Evolutionary conservation across 768 basidiomycete genomes (phyloP), one percentile per base, ranked within the genome.

Genomic region (Podaxis mareebaensis): DNA sequence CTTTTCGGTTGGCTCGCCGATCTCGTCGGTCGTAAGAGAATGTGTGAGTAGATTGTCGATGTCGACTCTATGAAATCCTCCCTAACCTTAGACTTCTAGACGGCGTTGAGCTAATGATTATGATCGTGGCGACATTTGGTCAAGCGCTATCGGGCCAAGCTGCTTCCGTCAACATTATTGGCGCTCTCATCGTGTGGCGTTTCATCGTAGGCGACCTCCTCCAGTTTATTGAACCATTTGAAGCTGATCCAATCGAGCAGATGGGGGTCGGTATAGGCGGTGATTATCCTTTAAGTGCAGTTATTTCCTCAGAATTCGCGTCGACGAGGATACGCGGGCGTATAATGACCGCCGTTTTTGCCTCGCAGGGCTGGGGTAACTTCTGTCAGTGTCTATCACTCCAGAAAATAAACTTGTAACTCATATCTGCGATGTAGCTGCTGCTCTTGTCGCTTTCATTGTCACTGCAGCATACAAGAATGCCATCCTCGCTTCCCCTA

Each of bases 281-380:
- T 17, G 94, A 96, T 68, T 95, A 96, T 71, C 94, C 94, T 5
- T 73, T 95, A 0, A 86, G 84, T 57, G 90, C 94, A 17, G 89
- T 93, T 69, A 95, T 96, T 69, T 88, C 93, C 3, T 93, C 91
- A 36, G 94, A 96, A 71, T 96, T 95, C 67, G 89, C 94, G 1
- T 81, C 91, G 0, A 90, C 88, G 17, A 83, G 83, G 48, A 85
- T 81, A 53, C 86, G 94, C 67, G 94, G 94, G 52, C 82, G 93
- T 24, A 86, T 96, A 75, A 95, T 96, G 92, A 89, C 90, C 0
- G 91, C 90, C 6, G 92, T 95, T 0, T 96, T 95, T 66, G 88
- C 94, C 0, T 76, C 82, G 55, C 94, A 96, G 67, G 94, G 94
- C 24, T 96, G 91, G 89, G 94, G 94, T 54, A 88, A 94, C 74